A percentile compares a stretch with the other conserved stretches of the same genome.
Conservation (phyloP, 768 basidiomycete species). For the Psilocybe sp. region DNA sequence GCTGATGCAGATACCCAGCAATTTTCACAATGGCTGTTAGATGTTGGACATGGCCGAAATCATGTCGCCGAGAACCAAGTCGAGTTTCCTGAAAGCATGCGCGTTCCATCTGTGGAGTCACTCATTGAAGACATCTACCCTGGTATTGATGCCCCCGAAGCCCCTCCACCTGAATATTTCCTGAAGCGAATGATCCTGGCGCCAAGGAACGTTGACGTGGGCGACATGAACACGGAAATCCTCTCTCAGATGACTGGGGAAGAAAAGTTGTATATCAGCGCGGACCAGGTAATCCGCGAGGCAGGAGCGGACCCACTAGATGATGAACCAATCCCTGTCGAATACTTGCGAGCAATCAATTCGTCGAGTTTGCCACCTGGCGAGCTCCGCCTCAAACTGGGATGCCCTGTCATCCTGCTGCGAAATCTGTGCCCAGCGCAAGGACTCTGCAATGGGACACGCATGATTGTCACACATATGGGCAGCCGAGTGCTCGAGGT, state of each 20-base stretch:
- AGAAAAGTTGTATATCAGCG: slow-evolving; percentile 16
- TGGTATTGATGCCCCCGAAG: neutral
- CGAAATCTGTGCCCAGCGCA: slow-evolving; percentile 23
- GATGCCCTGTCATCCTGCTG: slow-evolving; percentile 30
- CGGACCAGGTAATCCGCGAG: slow-evolving; percentile 23
- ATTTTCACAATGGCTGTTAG: neutral
- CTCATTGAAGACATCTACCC: slow-evolving; percentile 9
- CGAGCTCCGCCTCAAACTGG: slow-evolving; percentile 24
- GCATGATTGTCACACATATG: slow-evolving; percentile 18
- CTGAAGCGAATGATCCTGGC: slow-evolving; percentile 31
- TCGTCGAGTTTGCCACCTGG: slow-evolving; percentile 31
- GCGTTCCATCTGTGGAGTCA: neutral
- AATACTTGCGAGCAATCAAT: slow-evolving; percentile 31
- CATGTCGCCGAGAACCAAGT: neutral
- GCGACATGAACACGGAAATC: slow-evolving; percentile 24
- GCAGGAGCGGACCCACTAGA: slow-evolving; percentile 13
- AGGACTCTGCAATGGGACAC: slow-evolving; percentile 29
- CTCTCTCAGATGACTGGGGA: slow-evolving; percentile 20
- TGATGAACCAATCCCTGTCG: slow-evolving; percentile 21
- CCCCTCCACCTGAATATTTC: slow-evolving; percentile 24
- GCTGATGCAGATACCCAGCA: neutral
- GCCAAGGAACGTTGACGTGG: slow-evolving; percentile 29
- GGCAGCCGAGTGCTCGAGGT: slow-evolving; percentile 24
- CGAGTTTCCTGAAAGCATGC: neutral
- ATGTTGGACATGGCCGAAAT: neutral